Evolutionary conservation across 805 yeast genomes (phyloP).

Genomic region (Hanseniaspora hatyaiensis): DNA sequence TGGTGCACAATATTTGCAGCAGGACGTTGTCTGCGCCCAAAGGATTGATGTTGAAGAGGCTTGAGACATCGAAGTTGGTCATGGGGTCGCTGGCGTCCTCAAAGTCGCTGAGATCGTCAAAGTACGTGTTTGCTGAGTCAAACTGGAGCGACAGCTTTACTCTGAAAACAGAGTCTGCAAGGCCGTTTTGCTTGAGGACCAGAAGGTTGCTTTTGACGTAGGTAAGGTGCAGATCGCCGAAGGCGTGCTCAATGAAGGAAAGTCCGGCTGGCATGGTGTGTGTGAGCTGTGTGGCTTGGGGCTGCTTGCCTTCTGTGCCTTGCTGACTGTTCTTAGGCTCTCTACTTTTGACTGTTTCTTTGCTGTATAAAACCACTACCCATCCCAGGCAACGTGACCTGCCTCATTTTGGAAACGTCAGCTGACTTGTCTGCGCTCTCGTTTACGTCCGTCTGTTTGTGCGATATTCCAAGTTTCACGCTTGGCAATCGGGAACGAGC

Average conservation of each 20-base stretch:
- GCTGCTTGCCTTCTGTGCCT: too few relatives aligned
- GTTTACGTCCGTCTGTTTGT: too few relatives aligned
- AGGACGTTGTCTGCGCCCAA: background rate
- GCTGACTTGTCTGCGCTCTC: too few relatives aligned
- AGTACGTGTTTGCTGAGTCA: background rate
- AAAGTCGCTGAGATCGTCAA: background rate
- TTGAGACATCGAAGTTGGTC: slow-evolving; percentile 35
- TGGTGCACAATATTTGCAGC: slow-evolving; percentile 1
- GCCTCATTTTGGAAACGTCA: too few relatives aligned
- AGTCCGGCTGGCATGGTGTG: background rate
- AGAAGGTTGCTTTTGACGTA: slow-evolving; percentile 2
- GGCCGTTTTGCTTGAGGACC: background rate
- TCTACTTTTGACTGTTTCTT: too few relatives aligned
- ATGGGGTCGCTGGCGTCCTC: slow-evolving; percentile 19
- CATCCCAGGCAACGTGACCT: too few relatives aligned
- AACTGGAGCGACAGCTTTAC: slow-evolving; percentile 1
- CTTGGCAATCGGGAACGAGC: too few relatives aligned
- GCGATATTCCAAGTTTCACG: too few relatives aligned
- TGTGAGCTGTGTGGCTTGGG: too few relatives aligned
- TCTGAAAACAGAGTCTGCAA: slow-evolving; percentile 5
- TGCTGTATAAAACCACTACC: too few relatives aligned
- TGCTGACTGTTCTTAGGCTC: too few relatives aligned
- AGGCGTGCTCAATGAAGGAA: background rate
- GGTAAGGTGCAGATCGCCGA: slow-evolving; percentile 3
- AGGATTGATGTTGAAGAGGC: background rate